Percentiles rank a stretch among this genome's conserved stretches.
Evolutionary conservation across 1,139 yeast genomes (phyloP).

Genomic region (Geotrichum macrosporum): DNA sequence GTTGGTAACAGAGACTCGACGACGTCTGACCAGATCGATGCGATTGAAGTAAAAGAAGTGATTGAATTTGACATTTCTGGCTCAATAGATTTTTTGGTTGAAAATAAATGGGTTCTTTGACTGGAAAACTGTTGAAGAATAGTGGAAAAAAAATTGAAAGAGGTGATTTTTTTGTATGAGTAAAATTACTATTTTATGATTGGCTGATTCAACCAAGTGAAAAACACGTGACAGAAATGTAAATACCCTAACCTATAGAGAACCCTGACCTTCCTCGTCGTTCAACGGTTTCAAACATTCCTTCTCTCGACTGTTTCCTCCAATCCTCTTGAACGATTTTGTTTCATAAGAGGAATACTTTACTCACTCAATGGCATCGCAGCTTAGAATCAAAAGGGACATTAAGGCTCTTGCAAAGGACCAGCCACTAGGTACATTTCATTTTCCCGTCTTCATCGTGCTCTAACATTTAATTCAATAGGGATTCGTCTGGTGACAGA

Average conservation of each 20-base stretch:
- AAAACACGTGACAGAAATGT: too few species aligned
- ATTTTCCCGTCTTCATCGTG: too few species aligned
- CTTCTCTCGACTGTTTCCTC: too few species aligned
- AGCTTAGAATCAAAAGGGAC: conserved; percentile 15
- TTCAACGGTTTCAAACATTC: too few species aligned
- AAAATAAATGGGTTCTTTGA: too few species aligned
- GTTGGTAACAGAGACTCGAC: conserved; percentile 80
- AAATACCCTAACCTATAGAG: too few species aligned
- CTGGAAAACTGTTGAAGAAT: too few species aligned
- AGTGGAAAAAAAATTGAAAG: neutral
- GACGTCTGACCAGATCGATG: conserved; percentile 53
- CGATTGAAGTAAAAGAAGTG: conserved; percentile 44
- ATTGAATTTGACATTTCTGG: too few species aligned
- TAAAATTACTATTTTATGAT: neutral
- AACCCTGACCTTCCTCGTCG: too few species aligned
- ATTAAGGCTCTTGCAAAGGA: conserved; percentile 10
- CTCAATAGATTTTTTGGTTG: too few species aligned
- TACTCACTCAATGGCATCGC: conserved; percentile 8
- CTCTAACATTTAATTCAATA: conserved; percentile 2
- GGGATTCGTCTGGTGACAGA: conserved; percentile 31
- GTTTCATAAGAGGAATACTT: neutral
- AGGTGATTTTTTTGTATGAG: neutral
- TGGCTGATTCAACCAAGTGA: neutral
- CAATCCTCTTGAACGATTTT: neutral
- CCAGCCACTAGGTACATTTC: conserved; percentile 11